Evolutionary conservation across 2,329 filamentous ascomycete species (phyloP).

Genomic region (Ophiostoma australiae): DNA sequence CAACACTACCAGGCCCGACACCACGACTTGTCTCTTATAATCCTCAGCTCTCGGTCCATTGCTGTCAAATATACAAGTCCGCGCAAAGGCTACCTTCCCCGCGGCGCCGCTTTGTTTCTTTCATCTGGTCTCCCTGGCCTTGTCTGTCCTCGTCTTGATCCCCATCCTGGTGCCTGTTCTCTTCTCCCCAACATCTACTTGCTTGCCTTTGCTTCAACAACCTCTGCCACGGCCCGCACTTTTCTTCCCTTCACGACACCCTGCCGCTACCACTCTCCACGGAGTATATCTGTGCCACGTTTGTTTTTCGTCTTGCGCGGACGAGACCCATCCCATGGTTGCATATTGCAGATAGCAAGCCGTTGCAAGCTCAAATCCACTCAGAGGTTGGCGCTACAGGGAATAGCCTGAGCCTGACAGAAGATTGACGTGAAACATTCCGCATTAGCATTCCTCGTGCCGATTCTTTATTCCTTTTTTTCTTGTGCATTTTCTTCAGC

Average conservation of each 20-base stretch:
- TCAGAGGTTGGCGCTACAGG: constrained; percentile 8
- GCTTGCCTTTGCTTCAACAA: background rate
- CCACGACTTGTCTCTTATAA: background rate
- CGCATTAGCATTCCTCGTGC: background rate
- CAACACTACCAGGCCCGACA: background rate
- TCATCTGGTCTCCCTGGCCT: constrained; percentile 9
- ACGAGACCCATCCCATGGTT: constrained; percentile 2
- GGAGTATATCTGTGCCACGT: background rate
- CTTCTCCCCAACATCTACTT: background rate
- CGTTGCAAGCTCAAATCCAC: background rate
- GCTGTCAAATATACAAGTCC: background rate
- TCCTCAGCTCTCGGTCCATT: background rate
- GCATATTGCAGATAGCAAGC: background rate
- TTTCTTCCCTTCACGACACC: background rate
- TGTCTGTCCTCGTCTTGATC: no score
- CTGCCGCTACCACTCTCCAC: background rate
- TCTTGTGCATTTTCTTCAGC: constrained; percentile 6
- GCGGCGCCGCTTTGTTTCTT: constrained; percentile 16
- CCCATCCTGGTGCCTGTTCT: background rate
- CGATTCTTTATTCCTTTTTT: background rate
- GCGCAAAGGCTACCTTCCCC: constrained; percentile 10
- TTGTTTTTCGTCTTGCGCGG: constrained; percentile 15
- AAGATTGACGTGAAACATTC: constrained; percentile 13
- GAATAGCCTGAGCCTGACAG: background rate
- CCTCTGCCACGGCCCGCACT: constrained; percentile 2